Conservation (phyloP, 352 stramenopile species). For the Phytopythium sindhum region DNA sequence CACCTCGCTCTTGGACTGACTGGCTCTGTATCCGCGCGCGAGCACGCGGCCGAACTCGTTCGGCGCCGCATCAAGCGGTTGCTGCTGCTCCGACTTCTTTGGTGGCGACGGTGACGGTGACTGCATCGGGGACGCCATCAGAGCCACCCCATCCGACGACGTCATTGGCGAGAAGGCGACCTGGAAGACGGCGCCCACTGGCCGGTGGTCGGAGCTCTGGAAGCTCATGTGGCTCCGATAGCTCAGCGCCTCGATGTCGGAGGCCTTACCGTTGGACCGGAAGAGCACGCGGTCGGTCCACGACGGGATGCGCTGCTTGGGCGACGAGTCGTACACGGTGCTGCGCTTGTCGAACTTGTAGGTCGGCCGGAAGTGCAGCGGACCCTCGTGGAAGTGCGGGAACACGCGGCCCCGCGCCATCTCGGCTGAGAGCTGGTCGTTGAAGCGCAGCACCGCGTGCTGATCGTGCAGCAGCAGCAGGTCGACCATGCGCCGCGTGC, state of each 20-base stretch:
- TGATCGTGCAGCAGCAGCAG: slow-evolving; percentile 63
- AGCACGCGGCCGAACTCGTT: slow-evolving; percentile 25
- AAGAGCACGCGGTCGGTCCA: slow-evolving; percentile 96
- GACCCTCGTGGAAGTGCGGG: slow-evolving; percentile 86
- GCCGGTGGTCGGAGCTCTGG: slow-evolving; percentile 71
- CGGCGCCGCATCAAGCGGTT: background rate
- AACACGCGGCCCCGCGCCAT: slow-evolving; percentile 86
- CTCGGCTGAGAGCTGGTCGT: slow-evolving; percentile 90
- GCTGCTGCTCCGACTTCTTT: background rate
- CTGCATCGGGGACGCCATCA: background rate
- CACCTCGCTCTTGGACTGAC: slow-evolving; percentile 37
- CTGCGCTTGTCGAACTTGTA: slow-evolving; percentile 96
- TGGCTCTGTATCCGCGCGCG: slow-evolving; percentile 25
- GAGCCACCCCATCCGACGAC: too few species aligned
- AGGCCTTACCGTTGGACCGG: slow-evolving; percentile 44
- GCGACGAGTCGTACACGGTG: slow-evolving; percentile 91
- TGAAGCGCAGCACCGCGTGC: slow-evolving; percentile 74
- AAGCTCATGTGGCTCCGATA: slow-evolving; percentile 70
- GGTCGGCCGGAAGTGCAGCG: slow-evolving; percentile 90
- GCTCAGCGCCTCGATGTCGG: slow-evolving; percentile 52
- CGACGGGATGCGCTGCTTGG: slow-evolving; percentile 93
- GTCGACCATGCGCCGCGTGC: slow-evolving; percentile 88
- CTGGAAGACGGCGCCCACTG: slow-evolving; percentile 63
- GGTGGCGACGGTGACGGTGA: background rate
- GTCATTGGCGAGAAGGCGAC: slow-evolving; percentile 29